phyloP scores from a whole-genome alignment of 768 basidiomycete species.

The Hygrophorus russula region DNA sequence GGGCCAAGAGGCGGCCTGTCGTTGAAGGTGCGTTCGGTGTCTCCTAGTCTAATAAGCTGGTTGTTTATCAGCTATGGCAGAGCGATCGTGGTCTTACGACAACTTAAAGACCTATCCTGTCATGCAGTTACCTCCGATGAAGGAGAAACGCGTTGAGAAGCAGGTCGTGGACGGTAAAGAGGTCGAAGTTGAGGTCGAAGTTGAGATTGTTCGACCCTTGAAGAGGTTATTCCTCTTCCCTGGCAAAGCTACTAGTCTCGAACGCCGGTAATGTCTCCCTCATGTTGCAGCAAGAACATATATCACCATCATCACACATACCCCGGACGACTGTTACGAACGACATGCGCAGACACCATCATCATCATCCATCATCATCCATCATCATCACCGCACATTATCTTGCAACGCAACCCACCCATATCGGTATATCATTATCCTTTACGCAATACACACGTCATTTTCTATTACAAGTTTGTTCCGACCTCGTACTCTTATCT shows the following conservation, averaged over 20 bases:
- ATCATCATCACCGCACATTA: too few species aligned
- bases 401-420: too few species aligned
- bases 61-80: constrained; percentile 19
- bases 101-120: constrained; percentile 58
- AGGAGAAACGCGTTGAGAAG: constrained; percentile 44
- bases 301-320: too few species aligned
- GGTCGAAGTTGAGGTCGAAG: constrained; percentile 36
- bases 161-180: constrained; percentile 39
- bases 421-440: too few species aligned
- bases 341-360: too few species aligned
- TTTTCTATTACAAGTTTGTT: too few species aligned
- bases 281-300: not conserved
- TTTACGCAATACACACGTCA: too few species aligned
- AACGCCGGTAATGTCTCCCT: constrained; percentile 4
- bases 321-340: too few species aligned
- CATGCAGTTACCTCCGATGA: constrained; percentile 45
- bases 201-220: constrained; percentile 41
- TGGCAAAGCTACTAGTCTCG: constrained; percentile 19
- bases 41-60: not conserved
- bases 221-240: constrained; percentile 68
- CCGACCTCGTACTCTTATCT: too few species aligned
- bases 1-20: constrained; percentile 25
- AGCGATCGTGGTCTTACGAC: constrained; percentile 69
- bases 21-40: constrained; percentile 38
- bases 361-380: too few species aligned